Percentiles rank a stretch among this genome's conserved stretches.
Evolutionary conservation across 2,329 filamentous ascomycete species (phyloP).

Genomic region (Coniochaeta hoffmannii): DNA sequence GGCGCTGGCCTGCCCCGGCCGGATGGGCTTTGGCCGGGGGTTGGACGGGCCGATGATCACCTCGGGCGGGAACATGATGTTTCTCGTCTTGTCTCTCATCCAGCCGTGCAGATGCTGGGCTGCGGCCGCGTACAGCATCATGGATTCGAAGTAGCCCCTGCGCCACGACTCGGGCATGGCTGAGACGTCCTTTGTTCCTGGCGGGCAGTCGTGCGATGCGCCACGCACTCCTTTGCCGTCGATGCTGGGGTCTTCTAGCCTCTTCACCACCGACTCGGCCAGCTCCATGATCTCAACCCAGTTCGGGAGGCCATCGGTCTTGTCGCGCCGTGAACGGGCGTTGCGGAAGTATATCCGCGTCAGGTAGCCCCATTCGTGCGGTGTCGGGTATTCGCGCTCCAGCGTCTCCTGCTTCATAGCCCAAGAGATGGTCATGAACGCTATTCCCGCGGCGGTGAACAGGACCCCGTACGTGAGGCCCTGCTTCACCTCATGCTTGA

Average conservation of each 20-base stretch:
- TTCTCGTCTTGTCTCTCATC: slow-evolving; percentile 60
- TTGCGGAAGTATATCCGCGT: slow-evolving; percentile 62
- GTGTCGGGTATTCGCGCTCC: slow-evolving; percentile 72
- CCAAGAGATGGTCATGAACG: slow-evolving; percentile 53
- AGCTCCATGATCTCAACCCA: slow-evolving; percentile 62
- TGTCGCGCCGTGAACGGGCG: slow-evolving; percentile 52
- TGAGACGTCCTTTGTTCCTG: slow-evolving; percentile 58
- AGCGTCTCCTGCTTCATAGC: slow-evolving; percentile 66
- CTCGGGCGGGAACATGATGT: slow-evolving; percentile 61
- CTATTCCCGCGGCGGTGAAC: slow-evolving; percentile 55
- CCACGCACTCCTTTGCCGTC: slow-evolving; percentile 62
- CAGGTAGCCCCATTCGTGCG: slow-evolving; percentile 70
- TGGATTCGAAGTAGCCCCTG: slow-evolving; percentile 73
- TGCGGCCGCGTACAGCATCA: slow-evolving; percentile 69
- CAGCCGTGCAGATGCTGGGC: slow-evolving; percentile 78
- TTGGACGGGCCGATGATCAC: slow-evolving; percentile 79
- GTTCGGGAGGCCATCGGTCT: slow-evolving; percentile 50
- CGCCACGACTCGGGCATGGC: slow-evolving; percentile 77
- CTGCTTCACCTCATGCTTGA: slow-evolving; percentile 63
- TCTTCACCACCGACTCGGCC: slow-evolving; percentile 50
- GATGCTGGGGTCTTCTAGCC: slow-evolving; percentile 60
- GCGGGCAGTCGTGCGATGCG: slow-evolving; percentile 37
- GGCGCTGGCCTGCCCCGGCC: slow-evolving; percentile 52
- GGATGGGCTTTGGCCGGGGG: slow-evolving; percentile 66
- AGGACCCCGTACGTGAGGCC: slow-evolving; percentile 61